Evolutionary conservation across 495 filamentous ascomycete genomes (phyloP), one percentile per base, ranked within the genome.

Genomic region (Pseudomonodictys pantanalensis): DNA sequence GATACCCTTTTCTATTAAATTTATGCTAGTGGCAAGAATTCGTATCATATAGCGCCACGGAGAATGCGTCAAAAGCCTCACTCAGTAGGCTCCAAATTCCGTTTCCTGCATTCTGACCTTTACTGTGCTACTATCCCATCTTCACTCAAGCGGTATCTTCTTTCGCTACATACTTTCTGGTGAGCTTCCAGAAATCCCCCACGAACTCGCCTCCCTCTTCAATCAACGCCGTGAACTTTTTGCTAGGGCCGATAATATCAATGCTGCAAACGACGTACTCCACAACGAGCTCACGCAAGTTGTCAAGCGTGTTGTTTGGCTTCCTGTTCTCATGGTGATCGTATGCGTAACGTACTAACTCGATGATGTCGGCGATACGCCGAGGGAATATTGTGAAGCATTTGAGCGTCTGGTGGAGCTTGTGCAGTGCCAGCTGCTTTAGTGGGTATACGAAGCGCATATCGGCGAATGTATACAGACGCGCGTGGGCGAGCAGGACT

Each of bases 341-440:
- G 43, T 64, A 69, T 4, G 48, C 64, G 52, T 58, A 69, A 48
- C 64, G 52, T 25, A 52, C 62, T 35, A 68, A 60, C 20, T 55
- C 44, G 12, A 65, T 29, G 48, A 71, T 42, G 45, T 71, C 62
- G 8, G 17, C 29, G 18, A 64, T 20, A 20, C 63, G 67, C 9
- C 29, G 5, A 15, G 38, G 11, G 20, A 66, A 51, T 3, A 65
- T 42, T 38, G 55, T 22, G 58, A 71, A 68, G 23, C 30, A 44
- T 35, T 47, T 49, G 1, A 71, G 33, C 22, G 69, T 69, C 38
- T 64, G 46, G 56, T 69, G 64, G 1, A 71, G 64, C 51, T 69
- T 71, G 45, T 32, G 49, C 17, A 71, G 33, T 28, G 58, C 35
- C 15, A 68, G 30, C 2, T 45, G 54, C 60, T 66, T 65, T 12